Evolutionary conservation across 257 asterid genomes (phyloP), one percentile per base, ranked within the genome.

Genomic region (Capsicum baccatum): DNA sequence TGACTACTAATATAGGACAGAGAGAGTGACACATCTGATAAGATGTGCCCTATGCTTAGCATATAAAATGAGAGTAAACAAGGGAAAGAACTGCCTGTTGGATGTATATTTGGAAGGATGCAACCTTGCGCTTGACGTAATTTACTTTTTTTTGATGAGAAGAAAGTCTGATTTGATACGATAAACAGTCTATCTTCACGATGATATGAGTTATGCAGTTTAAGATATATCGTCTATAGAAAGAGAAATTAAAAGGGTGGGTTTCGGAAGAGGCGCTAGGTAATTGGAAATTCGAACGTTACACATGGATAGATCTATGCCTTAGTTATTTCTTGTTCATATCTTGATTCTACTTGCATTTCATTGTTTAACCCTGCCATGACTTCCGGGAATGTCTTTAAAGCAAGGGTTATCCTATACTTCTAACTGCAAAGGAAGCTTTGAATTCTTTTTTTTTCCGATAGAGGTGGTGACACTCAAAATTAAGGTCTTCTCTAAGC

Each of bases 271-370:
- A 73, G 42, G 3, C n/a, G 0, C 15, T 50, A 48, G 17, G 11
- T 47, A 71, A 73, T 11, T 19, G 59, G 15, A 47, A 42, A 48
- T 3, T 73, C 26, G 9, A 6, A 73, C 2, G 4, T 73, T 73
- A 11, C 80, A 47, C 15, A 48, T 48, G 11, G 42, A 47, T 19
- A 47, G 3, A 47, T n/a, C 57, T 73, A 19, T 48, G 80, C 60
- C 76, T 19, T 13, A 19, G 19, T 73, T 6, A 0, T 52, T 33
- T 73, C 42, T 19, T 19, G 80, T 73, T 48, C 42, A 48, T 73
- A 12, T 73, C 42, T 73, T 73, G 44, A 19, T 73, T 73, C 37
- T 73, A 19, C 80, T 73, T 48, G 58, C 13, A 48, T 73, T 73
- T 48, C 80, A 73, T 47, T 10, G 80, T 12, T 73, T 26, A 54